These are phyloP conservation scores for Serendipita indica DNA, from an alignment of 768 basidiomycete genomes.

Conservation along the genomic window DNA sequence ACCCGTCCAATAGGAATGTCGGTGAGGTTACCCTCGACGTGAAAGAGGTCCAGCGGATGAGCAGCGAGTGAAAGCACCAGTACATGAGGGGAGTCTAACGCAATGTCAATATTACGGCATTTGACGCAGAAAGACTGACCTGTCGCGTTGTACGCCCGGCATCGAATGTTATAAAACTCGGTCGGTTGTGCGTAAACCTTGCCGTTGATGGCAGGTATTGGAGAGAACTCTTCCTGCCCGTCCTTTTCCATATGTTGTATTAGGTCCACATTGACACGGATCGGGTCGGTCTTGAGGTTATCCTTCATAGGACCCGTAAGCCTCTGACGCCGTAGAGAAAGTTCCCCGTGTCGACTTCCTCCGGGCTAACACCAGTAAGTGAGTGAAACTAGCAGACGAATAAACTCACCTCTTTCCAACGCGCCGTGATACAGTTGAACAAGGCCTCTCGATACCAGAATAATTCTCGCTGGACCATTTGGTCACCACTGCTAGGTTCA, in stretches of 20 bases:
- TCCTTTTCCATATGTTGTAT: conserved; percentile 20
- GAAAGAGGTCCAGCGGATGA: conserved; percentile 47
- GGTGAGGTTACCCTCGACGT: conserved; percentile 51
- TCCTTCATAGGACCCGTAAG: conserved; percentile 72
- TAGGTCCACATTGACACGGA: conserved; percentile 43
- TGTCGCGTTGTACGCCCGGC: conserved; percentile 46
- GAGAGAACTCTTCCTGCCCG: conserved; percentile 11
- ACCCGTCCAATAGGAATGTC: conserved; percentile 54
- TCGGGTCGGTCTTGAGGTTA: conserved; percentile 51
- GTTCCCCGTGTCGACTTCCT: conserved; percentile 56
- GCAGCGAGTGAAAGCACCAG: conserved; percentile 40
- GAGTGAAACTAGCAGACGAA: not conserved
- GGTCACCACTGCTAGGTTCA: conserved; percentile 41
- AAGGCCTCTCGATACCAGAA: conserved; percentile 96
- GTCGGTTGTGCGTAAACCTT: conserved; percentile 40
- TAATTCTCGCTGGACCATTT: conserved; percentile 53
- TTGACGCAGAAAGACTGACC: conserved; percentile 31
- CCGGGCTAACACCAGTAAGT: conserved; percentile 40
- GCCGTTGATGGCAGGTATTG: conserved; percentile 23
- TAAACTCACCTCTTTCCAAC: conserved; percentile 73
- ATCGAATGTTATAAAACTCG: conserved; percentile 47
- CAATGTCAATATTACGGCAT: not conserved
- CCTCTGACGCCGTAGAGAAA: conserved; percentile 64
- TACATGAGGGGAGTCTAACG: conserved; percentile 35
- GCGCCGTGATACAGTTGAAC: conserved; percentile 48